Base-by-base conservation (phyloP, 495 filamentous ascomycete genomes). In the Xylaria cubensis region DNA sequence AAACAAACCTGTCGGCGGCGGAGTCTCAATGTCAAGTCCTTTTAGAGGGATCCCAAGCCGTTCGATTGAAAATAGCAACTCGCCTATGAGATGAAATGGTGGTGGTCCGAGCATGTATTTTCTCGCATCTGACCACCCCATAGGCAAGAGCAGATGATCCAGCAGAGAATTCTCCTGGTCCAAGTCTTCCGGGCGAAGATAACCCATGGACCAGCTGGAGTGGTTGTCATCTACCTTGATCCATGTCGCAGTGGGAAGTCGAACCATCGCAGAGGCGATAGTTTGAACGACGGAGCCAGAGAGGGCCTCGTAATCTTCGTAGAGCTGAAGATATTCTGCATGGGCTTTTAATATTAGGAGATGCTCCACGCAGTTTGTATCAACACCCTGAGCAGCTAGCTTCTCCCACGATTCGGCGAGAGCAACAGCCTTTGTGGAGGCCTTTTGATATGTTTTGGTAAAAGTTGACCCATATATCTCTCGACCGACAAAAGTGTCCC, bases 21-120 rank as follows among this genome's bases (percentile, higher is more conserved):
- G 24, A 19, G 42, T 36, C 17, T 19, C 26, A 9, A 65, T 46
- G 1, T 10, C 1, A 46, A 65, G 36, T n/a, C 42, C 15, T 15
- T 19, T 48, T 19, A 65, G 24, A 65, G 63, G 42, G 42, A 46
- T 46, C 4, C 41, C 13, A 9, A 65, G 41, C 26, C 10, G 41
- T 65, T 50, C 26, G 6, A 36, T 48, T 34, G 63, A 46, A 32
- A 34, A 17, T 10, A 65, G 10, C 24, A 65, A 17, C 19, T 65
- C 63, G 42, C 42, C 24, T 26, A 65, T 29, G 15, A 65, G 41
- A 44, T 65, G 42, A 3, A n/a, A 32, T 46, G 63, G 63, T 64
- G 13, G 39, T 1, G 36, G 39, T 36, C 24, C 26, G 26, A 44
- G 19, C 15, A 4, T 6, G 5, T 64, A 15, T 2, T 29, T 19